Percentiles rank a stretch among this genome's conserved stretches.
Conservation (phyloP, 306 rosid species). For the cucumber (Cucumis sativus) region DNA sequence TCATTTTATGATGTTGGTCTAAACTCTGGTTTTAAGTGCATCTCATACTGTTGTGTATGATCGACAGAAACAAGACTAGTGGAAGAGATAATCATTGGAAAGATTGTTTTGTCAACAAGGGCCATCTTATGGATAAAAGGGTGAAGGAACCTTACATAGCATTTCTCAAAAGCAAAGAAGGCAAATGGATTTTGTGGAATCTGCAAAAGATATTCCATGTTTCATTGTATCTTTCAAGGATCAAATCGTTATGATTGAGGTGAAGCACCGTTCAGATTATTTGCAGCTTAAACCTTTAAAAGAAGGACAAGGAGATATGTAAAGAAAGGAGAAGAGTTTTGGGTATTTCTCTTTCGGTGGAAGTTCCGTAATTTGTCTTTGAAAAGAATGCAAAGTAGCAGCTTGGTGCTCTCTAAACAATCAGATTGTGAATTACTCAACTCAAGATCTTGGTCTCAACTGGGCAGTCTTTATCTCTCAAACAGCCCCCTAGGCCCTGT, state of each 20-base stretch:
- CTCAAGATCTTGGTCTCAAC: no score
- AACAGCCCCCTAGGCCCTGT: no score
- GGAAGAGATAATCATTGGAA: constrained; percentile 80
- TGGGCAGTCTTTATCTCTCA: no score
- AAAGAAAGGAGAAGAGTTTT: constrained; percentile 95
- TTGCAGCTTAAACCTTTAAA: constrained; percentile 68
- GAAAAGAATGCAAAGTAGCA: constrained; percentile 24
- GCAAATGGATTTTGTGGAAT: constrained; percentile 65
- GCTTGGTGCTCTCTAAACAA: no score
- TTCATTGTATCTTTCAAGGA: constrained; percentile 72
- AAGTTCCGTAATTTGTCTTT: constrained; percentile 79
- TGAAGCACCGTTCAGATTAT: constrained; percentile 62
- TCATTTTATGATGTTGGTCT: no score
- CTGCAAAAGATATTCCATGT: constrained; percentile 63
- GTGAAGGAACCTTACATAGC: constrained; percentile 71
- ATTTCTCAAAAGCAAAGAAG: constrained; percentile 89
- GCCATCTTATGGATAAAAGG: constrained; percentile 88
- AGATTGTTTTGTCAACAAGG: constrained; percentile 89
- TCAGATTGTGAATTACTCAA: no score
- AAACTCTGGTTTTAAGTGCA: no score
- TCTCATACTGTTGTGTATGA: constrained; percentile 30
- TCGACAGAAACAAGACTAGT: constrained; percentile 81
- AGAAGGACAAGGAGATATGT: constrained; percentile 63
- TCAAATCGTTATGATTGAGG: constrained; percentile 77
- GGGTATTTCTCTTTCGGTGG: constrained; percentile 98